These are phyloP conservation scores for Physcomitrellopsis africana DNA, from an alignment of 225 moss, liverwort and hornwort species.

Conservation along the genomic window DNA sequence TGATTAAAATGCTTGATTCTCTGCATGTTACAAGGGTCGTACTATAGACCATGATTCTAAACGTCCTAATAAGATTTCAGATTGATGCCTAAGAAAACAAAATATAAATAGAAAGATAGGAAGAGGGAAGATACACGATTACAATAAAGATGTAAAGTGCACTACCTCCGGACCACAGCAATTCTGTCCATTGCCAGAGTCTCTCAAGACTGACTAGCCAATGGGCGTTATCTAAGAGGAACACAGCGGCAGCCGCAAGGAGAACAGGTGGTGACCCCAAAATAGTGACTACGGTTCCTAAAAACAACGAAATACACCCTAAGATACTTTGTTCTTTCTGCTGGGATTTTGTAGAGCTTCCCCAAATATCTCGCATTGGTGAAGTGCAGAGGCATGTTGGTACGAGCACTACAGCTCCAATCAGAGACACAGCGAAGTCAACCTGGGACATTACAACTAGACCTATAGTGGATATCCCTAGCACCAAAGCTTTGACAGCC, in stretches of 20 bases:
- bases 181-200: constrained; percentile 79
- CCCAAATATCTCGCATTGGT: constrained; percentile 58
- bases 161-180: constrained; percentile 79
- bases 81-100: constrained; percentile 49
- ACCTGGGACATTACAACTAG: constrained; percentile 93
- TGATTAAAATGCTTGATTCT: constrained; percentile 6
- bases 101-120: constrained; percentile 71
- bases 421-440: constrained; percentile 80
- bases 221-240: constrained; percentile 42
- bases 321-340: constrained; percentile 30
- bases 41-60: constrained; percentile 7
- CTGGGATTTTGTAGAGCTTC: constrained; percentile 21
- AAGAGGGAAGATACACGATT: constrained; percentile 82
- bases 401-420: constrained; percentile 82
- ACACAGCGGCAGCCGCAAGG: constrained; percentile 42
- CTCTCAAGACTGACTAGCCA: constrained; percentile 50
- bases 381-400: constrained; percentile 75
- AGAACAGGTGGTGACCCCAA: constrained; percentile 69
- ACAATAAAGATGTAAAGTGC: constrained; percentile 75
- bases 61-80: constrained; percentile 11
- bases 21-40: constrained; percentile 46
- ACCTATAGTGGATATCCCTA: constrained; percentile 74
- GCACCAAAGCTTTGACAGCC: constrained; percentile 71
- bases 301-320: constrained; percentile 19
- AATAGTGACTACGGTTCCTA: constrained; percentile 48